phyloP scores from a whole-genome alignment of 768 basidiomycete species.

The Termitomyces sp. region DNA sequence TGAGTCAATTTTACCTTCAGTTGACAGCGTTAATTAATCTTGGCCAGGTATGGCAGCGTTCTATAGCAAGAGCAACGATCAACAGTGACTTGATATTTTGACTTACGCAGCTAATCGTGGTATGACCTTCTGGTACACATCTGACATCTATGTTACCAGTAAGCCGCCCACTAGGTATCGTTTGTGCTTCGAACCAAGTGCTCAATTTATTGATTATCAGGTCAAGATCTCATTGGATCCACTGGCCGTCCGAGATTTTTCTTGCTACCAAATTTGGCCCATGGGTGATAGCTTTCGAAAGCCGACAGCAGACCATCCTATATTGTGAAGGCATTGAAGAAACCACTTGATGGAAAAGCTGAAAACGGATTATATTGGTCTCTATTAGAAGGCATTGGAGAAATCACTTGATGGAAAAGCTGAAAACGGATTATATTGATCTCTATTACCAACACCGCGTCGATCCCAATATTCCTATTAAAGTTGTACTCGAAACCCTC shows the following conservation, averaged over 20 bases:
- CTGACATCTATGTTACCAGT: slow-evolving; percentile 44
- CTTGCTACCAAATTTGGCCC: slow-evolving; percentile 10
- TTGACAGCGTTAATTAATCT: too few relatives aligned
- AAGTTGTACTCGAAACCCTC: too few relatives aligned
- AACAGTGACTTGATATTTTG: slow-evolving; percentile 17
- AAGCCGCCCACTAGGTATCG: slow-evolving; percentile 22
- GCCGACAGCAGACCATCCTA: slow-evolving; percentile 13
- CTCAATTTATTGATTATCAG: not conserved
- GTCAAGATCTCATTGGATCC: slow-evolving; percentile 14
- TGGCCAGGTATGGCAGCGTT: too few relatives aligned
- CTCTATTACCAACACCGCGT: too few relatives aligned
- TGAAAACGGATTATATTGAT: too few relatives aligned
- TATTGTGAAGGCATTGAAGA: slow-evolving; percentile 5
- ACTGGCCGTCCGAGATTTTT: slow-evolving; percentile 56
- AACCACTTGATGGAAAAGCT: not conserved
- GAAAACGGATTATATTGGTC: too few relatives aligned
- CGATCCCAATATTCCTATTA: too few relatives aligned
- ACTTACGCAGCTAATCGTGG: slow-evolving; percentile 25
- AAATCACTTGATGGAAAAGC: too few relatives aligned
- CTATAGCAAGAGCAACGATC: slow-evolving; percentile 22
- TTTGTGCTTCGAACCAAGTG: too few relatives aligned
- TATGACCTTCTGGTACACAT: slow-evolving; percentile 46
- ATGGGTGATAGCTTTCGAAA: not conserved
- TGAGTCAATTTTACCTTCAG: slow-evolving; percentile 8
- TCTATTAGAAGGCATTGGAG: too few relatives aligned